Conservation (phyloP, 306 rosid species). For the Gastrolobium villosum region DNA sequence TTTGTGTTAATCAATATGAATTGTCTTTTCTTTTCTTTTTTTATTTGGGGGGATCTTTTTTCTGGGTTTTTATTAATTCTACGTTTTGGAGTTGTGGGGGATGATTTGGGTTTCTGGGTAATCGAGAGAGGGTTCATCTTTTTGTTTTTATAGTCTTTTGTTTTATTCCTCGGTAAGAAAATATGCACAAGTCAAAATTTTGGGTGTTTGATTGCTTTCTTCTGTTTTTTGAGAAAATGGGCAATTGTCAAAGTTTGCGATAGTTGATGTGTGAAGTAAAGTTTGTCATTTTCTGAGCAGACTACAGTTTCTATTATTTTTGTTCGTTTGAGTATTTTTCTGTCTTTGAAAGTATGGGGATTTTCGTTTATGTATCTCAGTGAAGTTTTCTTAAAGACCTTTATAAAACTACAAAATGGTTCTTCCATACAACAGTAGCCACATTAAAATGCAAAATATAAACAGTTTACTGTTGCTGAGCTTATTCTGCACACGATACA, state of each 20-base stretch:
- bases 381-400: background rate
- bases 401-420: background rate
- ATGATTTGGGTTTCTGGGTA: conserved; percentile 21
- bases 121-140: background rate
- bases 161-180: background rate
- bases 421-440: background rate
- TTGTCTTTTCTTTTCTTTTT: background rate
- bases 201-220: background rate
- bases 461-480: background rate
- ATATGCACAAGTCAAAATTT: no score
- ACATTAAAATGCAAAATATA: background rate
- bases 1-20: background rate
- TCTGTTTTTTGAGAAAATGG: background rate
- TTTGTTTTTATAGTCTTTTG: background rate
- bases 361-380: background rate
- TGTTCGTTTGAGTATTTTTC: background rate
- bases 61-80: background rate
- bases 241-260: background rate
- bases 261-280: no score
- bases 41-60: no score
- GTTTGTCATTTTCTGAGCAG: conserved; percentile 11
- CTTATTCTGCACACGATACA: background rate
- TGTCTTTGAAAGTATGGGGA: background rate
- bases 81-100: background rate
- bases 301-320: background rate